These are phyloP conservation scores for Cutaneotrichosporon mucoides DNA, from an alignment of 1,284 basidiomycete species.

Conservation along the genomic window DNA sequence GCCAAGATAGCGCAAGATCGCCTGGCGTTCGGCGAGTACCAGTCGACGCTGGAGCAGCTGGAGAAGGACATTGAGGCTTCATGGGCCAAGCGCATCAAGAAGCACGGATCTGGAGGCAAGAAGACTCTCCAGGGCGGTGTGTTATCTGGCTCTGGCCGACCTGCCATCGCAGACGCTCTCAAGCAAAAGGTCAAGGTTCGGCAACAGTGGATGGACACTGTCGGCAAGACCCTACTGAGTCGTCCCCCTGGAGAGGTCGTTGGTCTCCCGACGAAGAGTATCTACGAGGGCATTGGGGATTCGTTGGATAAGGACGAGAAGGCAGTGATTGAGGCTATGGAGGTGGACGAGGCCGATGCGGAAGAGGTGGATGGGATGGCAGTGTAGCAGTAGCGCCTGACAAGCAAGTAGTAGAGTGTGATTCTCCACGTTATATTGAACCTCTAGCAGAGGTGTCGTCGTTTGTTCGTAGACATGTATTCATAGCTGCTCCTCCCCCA, in stretches of 20 bases:
- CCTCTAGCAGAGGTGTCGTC: too few species aligned
- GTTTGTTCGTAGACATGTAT: too few species aligned
- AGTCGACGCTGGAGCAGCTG: conserved; percentile 69
- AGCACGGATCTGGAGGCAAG: conserved; percentile 55
- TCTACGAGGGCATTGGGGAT: conserved; percentile 67
- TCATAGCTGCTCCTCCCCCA: too few species aligned
- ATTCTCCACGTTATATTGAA: too few species aligned
- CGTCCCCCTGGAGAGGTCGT: conserved; percentile 63
- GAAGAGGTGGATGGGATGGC: conserved; percentile 26
- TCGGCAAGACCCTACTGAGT: conserved; percentile 64
- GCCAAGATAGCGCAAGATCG: conserved; percentile 75
- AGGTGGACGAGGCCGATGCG: conserved; percentile 31
- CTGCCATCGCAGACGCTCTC: conserved; percentile 65
- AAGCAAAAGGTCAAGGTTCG: conserved; percentile 66
- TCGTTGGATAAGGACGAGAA: conserved; percentile 42
- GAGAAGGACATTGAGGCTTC: conserved; percentile 68
- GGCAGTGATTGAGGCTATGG: conserved; percentile 42
- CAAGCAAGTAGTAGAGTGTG: background rate
- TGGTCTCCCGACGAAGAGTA: conserved; percentile 67
- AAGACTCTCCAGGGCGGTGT: conserved; percentile 50
- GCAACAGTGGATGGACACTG: conserved; percentile 65
- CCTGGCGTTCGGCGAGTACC: conserved; percentile 83
- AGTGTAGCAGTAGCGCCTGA: conserved; percentile 1
- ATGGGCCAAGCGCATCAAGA: conserved; percentile 51
- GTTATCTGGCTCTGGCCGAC: conserved; percentile 54